Evolutionary conservation across 345 rosid species (phyloP), one percentile per base, ranked within the genome.

Genomic region (Aquilaria yunnanensis): DNA sequence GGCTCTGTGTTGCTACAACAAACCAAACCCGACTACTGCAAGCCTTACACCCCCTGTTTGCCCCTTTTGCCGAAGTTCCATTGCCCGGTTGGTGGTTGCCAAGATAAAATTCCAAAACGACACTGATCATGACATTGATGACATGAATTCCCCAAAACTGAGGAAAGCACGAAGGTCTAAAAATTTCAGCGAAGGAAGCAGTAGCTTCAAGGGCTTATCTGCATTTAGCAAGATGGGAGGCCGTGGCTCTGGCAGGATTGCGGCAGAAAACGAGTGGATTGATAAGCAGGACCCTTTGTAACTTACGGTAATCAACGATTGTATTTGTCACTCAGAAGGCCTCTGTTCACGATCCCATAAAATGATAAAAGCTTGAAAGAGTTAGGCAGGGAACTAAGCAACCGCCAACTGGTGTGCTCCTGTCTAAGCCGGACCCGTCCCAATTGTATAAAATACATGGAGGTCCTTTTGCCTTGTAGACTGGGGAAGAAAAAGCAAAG

Each of bases 1-100:
- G n/a, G 90, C 97, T 54, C 81, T 94, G 10, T 94, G 99, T 68
- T 94, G 99, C 74, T 93, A 94, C 74, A 91, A 88, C 81, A 94
- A 94, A 70, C 99, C 99, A 0, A 88, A 91, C 82, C 99, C 99
- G 14, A 80, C 96, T 29, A 91, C 90, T 0, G 78, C 88, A 13
- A 66, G 79, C 56, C 1, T 65, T 33, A 65, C 57, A 4, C 96
- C 96, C 62, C 97, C 97, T 0, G 96, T 85, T 2, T 95, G 99
- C 67, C 99, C 99, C 2, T 95, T 95, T 76, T 95, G 99, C 76
- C 86, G 99, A 70, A 87, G 99, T 74, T 74, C 80, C 67, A 95
- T 95, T 13, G 80, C 60, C 30, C 78, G 75, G 13, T 72, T 95
- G 48, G 87, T 72, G 5, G 96, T 95, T 52, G 96, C 86, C 32